Conservation (phyloP, 2,329 filamentous ascomycete species). For the Endoconidiophora laricicola region DNA sequence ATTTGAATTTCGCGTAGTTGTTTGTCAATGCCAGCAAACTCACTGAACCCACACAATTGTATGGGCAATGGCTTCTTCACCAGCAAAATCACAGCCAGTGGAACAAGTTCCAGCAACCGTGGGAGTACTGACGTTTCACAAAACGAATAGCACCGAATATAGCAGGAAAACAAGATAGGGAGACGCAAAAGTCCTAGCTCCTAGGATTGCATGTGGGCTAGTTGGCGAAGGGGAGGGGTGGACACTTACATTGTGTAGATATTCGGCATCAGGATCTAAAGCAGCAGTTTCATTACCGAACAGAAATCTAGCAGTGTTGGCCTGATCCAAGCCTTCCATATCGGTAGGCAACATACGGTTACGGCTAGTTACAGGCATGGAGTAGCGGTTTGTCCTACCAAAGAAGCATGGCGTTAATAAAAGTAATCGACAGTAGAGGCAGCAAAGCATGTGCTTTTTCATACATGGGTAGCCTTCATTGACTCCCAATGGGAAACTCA, state of each 20-base stretch:
- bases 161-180: background rate
- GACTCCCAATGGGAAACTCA: conserved; percentile 36
- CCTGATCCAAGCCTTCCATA: conserved; percentile 52
- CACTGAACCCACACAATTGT: too few relatives aligned
- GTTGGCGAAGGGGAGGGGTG: background rate
- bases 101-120: too few relatives aligned
- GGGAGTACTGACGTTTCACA: background rate
- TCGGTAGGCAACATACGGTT: conserved; percentile 47
- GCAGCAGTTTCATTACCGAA: conserved; percentile 51
- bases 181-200: background rate
- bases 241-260: conserved; percentile 19
- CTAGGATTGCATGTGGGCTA: background rate
- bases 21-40: background rate
- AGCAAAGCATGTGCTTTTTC: background rate
- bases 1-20: background rate
- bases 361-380: conserved; percentile 64
- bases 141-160: background rate
- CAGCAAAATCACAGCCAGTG: too few relatives aligned
- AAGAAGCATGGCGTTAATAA: background rate
- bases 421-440: background rate
- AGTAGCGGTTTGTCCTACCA: conserved; percentile 56
- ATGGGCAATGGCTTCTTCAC: too few relatives aligned
- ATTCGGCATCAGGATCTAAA: conserved; percentile 7
- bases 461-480: background rate
- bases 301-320: conserved; percentile 71